These are phyloP conservation scores for Saccharomycopsis fibuligera DNA, from an alignment of 805 yeast genomes.

Conservation along the genomic window DNA sequence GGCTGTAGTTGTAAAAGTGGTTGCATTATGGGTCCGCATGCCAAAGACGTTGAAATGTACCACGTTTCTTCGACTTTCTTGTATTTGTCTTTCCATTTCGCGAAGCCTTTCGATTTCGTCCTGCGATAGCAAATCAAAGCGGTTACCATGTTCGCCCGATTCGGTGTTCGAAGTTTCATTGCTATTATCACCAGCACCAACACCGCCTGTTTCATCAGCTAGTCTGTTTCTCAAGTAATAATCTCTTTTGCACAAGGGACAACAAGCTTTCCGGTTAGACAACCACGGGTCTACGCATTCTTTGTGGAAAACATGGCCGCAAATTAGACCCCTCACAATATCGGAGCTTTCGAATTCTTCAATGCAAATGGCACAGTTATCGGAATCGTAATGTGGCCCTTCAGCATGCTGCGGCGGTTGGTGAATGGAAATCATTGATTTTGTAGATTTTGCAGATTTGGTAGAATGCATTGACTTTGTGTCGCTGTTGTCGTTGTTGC, in stretches of 20 bases:
- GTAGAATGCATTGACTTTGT: background rate
- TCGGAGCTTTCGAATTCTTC: slow-evolving; percentile 59
- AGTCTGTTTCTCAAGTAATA: slow-evolving; percentile 34
- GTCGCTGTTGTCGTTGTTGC: too few species aligned
- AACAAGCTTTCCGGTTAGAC: slow-evolving; percentile 64
- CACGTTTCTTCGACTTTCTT: slow-evolving; percentile 24
- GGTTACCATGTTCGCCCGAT: slow-evolving; percentile 24
- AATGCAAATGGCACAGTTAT: slow-evolving; percentile 73
- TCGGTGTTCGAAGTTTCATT: slow-evolving; percentile 15
- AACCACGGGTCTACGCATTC: slow-evolving; percentile 82
- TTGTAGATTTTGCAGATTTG: background rate
- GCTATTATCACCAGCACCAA: slow-evolving; percentile 15
- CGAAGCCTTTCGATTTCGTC: slow-evolving; percentile 17
- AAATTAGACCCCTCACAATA: slow-evolving; percentile 62
- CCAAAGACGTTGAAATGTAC: background rate
- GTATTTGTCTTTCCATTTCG: slow-evolving; percentile 24
- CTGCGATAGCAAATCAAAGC: slow-evolving; percentile 12
- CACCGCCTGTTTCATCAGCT: background rate
- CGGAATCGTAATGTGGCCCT: slow-evolving; percentile 50
- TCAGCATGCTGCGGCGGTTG: slow-evolving; percentile 7
- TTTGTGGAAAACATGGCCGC: slow-evolving; percentile 80
- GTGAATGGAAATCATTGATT: slow-evolving; percentile 9
- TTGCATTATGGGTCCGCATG: background rate
- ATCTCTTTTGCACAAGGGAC: slow-evolving; percentile 78
- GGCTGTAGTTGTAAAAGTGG: background rate